Evolutionary conservation across 306 rosid species (phyloP), one percentile per base, ranked within the genome.

Genomic region (Pyrus pyrifolia): DNA sequence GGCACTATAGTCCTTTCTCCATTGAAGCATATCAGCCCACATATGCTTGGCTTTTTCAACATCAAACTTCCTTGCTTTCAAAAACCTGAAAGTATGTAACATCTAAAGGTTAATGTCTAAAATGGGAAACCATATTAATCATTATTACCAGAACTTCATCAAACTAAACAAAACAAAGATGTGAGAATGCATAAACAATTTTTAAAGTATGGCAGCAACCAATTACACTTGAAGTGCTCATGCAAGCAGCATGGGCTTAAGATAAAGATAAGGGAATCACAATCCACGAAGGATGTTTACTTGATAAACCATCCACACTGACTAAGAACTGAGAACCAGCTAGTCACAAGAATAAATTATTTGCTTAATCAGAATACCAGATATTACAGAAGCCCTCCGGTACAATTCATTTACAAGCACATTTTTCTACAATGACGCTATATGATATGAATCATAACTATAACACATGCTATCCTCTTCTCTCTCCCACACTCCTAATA

Each of bases 11-110:
- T 93, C 98, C 85, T 80, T 89, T 85, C 98, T 91, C 98, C 98
- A 93, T 71, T 87, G 91, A 65, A 93, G 87, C 98, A 93, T 93
- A 81, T 93, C 97, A 4, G 91, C 92, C 97, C 97, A 93, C 98
- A 93, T 93, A 85, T 88, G 88, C 92, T 92, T 95, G 70, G 99
- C 97, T 27, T 87, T 95, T 74, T 95, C 97, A 45, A 85, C 66
- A 75, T 95, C 99, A 74, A 95, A 90, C 76, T 92, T 95, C 80
- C 99, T 93, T 70, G 99, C 99, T 83, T 95, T 95, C 55, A 95
- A 82, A 78, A 92, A 95, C 82, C 99, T 95, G 85, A 29, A 38
- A 76, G 51, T 64, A 58, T 55, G 45, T n/a, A 76, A 63, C 65
- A 70, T 73, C 68, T 60, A 51, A 73, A 53, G 57, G 15, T 30